Conservation (phyloP, 176 grass and related monocot species). For the Pontederia crassipes region DNA sequence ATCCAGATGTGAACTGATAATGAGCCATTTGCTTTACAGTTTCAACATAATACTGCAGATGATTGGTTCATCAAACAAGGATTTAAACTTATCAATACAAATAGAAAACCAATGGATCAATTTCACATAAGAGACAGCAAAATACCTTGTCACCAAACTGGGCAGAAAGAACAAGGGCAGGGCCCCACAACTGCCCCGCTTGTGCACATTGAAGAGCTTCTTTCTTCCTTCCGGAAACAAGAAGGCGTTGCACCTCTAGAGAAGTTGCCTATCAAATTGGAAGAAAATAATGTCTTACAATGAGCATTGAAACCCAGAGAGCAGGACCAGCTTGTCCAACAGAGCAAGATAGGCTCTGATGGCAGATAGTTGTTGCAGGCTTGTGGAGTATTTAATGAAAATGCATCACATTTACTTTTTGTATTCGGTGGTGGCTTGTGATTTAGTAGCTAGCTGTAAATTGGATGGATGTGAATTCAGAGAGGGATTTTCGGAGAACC, state of each 20-base stretch:
- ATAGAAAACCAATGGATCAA: background rate
- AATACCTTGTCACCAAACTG: slow-evolving; percentile 83
- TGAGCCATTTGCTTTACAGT: slow-evolving; percentile 98
- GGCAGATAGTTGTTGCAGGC: too few species aligned
- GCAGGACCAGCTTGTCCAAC: too few species aligned
- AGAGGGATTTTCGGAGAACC: too few species aligned
- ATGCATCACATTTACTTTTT: too few species aligned
- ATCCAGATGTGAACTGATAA: slow-evolving; percentile 67
- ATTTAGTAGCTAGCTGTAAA: too few species aligned
- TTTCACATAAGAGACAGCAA: slow-evolving; percentile 16
- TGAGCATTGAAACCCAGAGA: too few species aligned
- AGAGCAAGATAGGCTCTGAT: too few species aligned
- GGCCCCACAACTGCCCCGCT: slow-evolving; percentile 92
- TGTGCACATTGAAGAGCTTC: slow-evolving; percentile 86
- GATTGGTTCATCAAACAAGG: background rate
- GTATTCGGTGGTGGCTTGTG: too few species aligned
- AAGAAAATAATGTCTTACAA: too few species aligned
- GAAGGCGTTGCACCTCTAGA: slow-evolving; percentile 79
- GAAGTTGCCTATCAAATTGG: slow-evolving; percentile 43
- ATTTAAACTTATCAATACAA: background rate
- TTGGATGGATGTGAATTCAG: too few species aligned
- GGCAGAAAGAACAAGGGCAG: slow-evolving; percentile 85
- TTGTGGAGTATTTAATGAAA: too few species aligned
- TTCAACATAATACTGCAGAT: slow-evolving; percentile 77
- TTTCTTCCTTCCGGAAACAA: slow-evolving; percentile 90